Conservation (phyloP, 1,284 basidiomycete species). For the Cutaneotrichosporon curvatum region DNA sequence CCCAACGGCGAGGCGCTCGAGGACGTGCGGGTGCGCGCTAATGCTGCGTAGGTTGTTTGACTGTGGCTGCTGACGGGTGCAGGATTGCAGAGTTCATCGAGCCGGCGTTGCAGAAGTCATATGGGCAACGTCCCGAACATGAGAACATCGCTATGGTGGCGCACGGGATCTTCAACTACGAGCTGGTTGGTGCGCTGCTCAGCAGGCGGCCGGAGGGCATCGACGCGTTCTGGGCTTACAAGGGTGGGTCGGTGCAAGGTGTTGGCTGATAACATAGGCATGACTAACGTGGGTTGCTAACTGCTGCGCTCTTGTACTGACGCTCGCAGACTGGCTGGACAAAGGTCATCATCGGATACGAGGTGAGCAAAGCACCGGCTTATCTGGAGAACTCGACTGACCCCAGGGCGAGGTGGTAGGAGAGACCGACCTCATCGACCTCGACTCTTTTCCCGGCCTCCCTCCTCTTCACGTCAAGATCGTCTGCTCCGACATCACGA, state of each 20-base stretch:
- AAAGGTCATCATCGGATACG: slow-evolving; percentile 45
- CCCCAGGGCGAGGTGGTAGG: slow-evolving; percentile 5
- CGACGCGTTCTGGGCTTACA: slow-evolving; percentile 40
- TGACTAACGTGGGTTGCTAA: slow-evolving; percentile 43
- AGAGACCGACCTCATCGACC: neutral
- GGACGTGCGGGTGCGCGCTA: slow-evolving; percentile 41
- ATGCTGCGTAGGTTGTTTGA: slow-evolving; percentile 35
- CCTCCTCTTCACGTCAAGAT: slow-evolving; percentile 34
- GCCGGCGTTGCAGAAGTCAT: slow-evolving; percentile 26
- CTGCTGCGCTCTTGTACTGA: slow-evolving; percentile 2
- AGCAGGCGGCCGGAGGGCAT: slow-evolving; percentile 38
- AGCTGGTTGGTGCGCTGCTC: slow-evolving; percentile 39
- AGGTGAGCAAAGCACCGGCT: slow-evolving; percentile 14
- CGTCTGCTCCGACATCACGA: slow-evolving; percentile 38
- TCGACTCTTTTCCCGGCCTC: neutral
- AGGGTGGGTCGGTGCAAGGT: slow-evolving; percentile 22
- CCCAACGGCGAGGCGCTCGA: slow-evolving; percentile 41
- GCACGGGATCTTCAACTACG: slow-evolving; percentile 47
- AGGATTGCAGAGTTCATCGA: slow-evolving; percentile 41
- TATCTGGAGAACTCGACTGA: neutral
- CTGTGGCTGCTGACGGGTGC: neutral
- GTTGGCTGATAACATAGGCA: slow-evolving; percentile 23
- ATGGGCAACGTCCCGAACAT: slow-evolving; percentile 19
- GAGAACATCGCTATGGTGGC: slow-evolving; percentile 43
- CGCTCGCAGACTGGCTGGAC: slow-evolving; percentile 47